These are phyloP conservation scores for Alnus rubra DNA, from an alignment of 306 rosid species.

Conservation along the genomic window DNA sequence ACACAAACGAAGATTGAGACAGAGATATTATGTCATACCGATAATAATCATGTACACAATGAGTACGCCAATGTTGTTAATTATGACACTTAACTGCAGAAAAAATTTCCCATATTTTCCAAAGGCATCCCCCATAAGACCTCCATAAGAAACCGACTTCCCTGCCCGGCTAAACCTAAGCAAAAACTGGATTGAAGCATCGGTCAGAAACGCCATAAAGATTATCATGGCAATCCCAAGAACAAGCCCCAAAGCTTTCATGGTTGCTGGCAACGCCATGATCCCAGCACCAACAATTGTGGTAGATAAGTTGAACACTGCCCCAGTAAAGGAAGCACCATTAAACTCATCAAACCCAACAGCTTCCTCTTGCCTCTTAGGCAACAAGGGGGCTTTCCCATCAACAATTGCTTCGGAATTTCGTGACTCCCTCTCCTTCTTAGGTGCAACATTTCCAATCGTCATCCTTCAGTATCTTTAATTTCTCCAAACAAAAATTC, in stretches of 20 bases:
- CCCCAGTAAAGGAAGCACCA: conserved; percentile 92
- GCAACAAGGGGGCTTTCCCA: conserved; percentile 71
- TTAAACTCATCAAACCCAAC: conserved; percentile 59
- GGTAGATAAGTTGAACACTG: conserved; percentile 81
- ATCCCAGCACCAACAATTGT: conserved; percentile 89
- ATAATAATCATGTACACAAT: conserved; percentile 85
- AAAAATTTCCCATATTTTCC: conserved; percentile 70
- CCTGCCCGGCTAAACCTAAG: conserved; percentile 71
- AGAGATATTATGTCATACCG: conserved; percentile 43
- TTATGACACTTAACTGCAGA: conserved; percentile 54
- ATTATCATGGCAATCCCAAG: conserved; percentile 72
- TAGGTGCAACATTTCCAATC: conserved; percentile 30
- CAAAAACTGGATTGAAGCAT: conserved; percentile 67
- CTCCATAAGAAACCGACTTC: conserved; percentile 64
- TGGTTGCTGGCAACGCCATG: conserved; percentile 87
- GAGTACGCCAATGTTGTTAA: conserved; percentile 71
- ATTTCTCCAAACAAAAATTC: conserved; percentile 21
- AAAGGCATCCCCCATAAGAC: conserved; percentile 69
- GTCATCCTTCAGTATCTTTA: conserved; percentile 44
- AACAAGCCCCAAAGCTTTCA: conserved; percentile 72
- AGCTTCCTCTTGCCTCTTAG: conserved; percentile 40
- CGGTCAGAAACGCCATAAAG: conserved; percentile 67
- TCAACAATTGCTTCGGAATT: conserved; percentile 43
- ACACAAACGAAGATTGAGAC: neutral
- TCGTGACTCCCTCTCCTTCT: conserved; percentile 44